Evolutionary conservation across 768 basidiomycete genomes (phyloP), one percentile per base, ranked within the genome.

Genomic region (Pholiota molesta): DNA sequence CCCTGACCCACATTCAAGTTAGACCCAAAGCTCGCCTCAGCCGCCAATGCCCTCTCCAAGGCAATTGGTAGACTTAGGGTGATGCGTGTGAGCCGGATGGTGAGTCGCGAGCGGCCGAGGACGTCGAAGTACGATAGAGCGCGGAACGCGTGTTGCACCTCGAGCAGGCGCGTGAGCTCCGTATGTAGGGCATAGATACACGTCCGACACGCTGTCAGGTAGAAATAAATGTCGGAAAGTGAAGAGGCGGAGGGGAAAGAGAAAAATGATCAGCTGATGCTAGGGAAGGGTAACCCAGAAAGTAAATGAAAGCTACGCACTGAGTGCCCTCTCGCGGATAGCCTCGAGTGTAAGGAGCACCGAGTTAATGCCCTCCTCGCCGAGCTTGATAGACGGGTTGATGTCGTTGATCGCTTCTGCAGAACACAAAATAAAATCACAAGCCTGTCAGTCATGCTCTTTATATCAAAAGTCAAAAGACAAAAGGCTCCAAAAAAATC

Each of bases 81-180:
- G 67, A 93, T 88, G 19, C 93, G 85, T 2, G 88, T 88, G 45
- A 95, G 81, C 65, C 90, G 88, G 42, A 94, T 85, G 8, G 89
- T 89, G 37, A 94, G 78, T 10, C 91, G 85, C 2, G 88, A 87
- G 14, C 94, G 88, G 14, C 89, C 88, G 52, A 87, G 78, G 61
- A 95, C 75, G 72, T 94, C 91, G 64, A 94, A 83, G 69, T 92
- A 94, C 13, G 89, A 86, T 26, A 94, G 81, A 55, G 86, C 81
- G 26, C 88, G 85, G 62, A 95, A 88, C 6, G 86, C 84, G 65
- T 87, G 85, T 68, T 94, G 93, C 21, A 94, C 82, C 69, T 95
- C 92, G 64, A 94, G 83, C n/a, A 94, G 83, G 40, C 88, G 85
- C n/a, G 83, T 78, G 60, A 94, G 81, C 67, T 92, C 87, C 21